Percentiles rank a stretch among this genome's conserved stretches.
phyloP scores from a whole-genome alignment of 805 yeast genomes.

The Helenozyma rhizophorensis region DNA sequence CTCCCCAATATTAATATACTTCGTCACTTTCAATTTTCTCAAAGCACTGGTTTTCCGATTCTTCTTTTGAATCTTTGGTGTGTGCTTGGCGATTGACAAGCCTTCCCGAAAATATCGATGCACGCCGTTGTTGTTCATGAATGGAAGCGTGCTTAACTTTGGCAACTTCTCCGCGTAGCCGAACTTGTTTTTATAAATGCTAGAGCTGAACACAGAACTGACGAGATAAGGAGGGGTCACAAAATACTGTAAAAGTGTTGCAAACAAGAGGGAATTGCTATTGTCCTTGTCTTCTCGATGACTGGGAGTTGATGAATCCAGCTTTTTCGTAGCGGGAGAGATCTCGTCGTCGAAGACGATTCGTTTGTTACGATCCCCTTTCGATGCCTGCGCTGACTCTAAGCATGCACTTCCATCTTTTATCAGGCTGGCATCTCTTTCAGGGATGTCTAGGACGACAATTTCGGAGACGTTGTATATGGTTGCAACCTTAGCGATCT shows the following conservation, averaged over 20 bases:
- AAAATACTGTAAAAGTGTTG: slow-evolving; percentile 70
- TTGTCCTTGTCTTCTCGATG: no score
- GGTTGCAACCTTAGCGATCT: slow-evolving; percentile 72
- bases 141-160: slow-evolving; percentile 67
- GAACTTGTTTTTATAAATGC: slow-evolving; percentile 42
- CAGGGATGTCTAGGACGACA: slow-evolving; percentile 57
- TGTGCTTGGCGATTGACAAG: slow-evolving; percentile 42
- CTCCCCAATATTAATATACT: slow-evolving; percentile 73
- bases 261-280: slow-evolving; percentile 50
- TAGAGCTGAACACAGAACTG: slow-evolving; percentile 53
- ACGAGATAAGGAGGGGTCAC: slow-evolving; percentile 81
- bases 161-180: slow-evolving; percentile 68
- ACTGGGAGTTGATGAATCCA: no score
- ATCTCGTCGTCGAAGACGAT: no score
- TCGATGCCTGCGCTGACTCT: slow-evolving; percentile 13
- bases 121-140: slow-evolving; percentile 48
- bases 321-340: no score
- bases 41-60: slow-evolving; percentile 40
- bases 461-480: slow-evolving; percentile 70
- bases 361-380: slow-evolving; percentile 4
- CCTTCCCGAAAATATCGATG: slow-evolving; percentile 57
- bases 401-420: no score
- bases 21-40: slow-evolving; percentile 52
- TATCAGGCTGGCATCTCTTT: slow-evolving; percentile 9
- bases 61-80: slow-evolving; percentile 33